These are phyloP conservation scores for Dianthus caryophyllus DNA, from an alignment of 148 eudicot genomes.

Conservation along the genomic window DNA sequence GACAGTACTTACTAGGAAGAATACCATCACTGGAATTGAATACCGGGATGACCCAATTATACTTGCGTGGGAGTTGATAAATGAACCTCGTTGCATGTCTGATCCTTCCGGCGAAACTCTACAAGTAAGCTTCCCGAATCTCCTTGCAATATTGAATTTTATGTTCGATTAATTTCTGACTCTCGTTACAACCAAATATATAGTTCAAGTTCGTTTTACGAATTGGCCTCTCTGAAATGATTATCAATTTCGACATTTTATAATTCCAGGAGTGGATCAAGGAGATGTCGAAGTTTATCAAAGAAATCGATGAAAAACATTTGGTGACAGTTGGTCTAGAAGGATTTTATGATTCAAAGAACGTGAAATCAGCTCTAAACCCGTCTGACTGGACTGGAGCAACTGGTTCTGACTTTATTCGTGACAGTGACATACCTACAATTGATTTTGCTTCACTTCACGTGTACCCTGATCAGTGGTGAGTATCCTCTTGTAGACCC, in stretches of 20 bases:
- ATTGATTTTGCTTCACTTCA: constrained; percentile 90
- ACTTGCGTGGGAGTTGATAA: constrained; percentile 93
- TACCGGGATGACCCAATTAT: constrained; percentile 93
- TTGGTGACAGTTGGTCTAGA: constrained; percentile 84
- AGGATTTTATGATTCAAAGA: constrained; percentile 85
- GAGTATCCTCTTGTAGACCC: constrained; percentile 17
- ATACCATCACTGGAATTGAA: constrained; percentile 75
- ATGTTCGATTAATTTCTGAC: background rate
- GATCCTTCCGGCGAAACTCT: constrained; percentile 88
- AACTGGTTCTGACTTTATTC: constrained; percentile 81
- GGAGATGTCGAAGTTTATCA: constrained; percentile 86
- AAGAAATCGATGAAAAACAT: constrained; percentile 79
- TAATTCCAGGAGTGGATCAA: constrained; percentile 86
- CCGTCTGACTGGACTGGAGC: constrained; percentile 73
- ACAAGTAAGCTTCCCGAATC: constrained; percentile 49
- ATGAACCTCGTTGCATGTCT: constrained; percentile 94
- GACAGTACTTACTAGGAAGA: constrained; percentile 87
- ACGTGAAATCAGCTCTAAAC: constrained; percentile 49
- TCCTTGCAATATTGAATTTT: constrained; percentile 4
- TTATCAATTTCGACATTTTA: background rate
- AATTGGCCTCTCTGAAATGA: background rate
- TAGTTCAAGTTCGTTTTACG: background rate
- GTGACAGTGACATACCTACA: constrained; percentile 64
- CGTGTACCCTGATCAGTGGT: constrained; percentile 97
- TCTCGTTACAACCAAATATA: background rate